phyloP scores from a whole-genome alignment of 129 eudicot species.

The Glebionis coronaria region DNA sequence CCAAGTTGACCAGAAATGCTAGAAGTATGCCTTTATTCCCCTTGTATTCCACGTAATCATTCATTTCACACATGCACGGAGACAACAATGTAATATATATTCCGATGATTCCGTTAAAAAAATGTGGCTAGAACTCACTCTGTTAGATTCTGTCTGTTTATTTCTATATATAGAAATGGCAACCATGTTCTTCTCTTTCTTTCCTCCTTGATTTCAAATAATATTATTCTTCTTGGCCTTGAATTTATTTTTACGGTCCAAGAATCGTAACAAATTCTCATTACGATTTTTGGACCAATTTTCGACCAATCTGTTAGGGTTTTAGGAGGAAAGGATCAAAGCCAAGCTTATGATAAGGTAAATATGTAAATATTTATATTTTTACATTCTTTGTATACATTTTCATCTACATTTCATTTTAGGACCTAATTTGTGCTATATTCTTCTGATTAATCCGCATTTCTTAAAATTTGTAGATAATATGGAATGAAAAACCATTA shows the following conservation, averaged over 20 bases:
- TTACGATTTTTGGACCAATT: slow-evolving; percentile 66
- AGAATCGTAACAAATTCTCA: slow-evolving; percentile 29
- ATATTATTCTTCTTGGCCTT: slow-evolving; percentile 15
- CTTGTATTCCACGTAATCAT: neutral
- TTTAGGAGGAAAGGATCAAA: slow-evolving; percentile 27
- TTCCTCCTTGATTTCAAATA: slow-evolving; percentile 26
- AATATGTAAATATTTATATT: neutral
- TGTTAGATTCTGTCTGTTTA: slow-evolving; percentile 15
- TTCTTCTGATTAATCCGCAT: too few relatives aligned
- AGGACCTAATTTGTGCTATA: too few relatives aligned
- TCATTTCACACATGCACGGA: neutral
- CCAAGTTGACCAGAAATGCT: too few relatives aligned
- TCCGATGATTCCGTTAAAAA: slow-evolving; percentile 24
- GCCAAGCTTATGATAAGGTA: slow-evolving; percentile 15
- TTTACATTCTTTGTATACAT: neutral
- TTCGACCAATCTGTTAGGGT: slow-evolving; percentile 28
- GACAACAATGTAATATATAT: slow-evolving; percentile 13
- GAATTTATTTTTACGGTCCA: slow-evolving; percentile 36
- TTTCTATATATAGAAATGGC: slow-evolving; percentile 35
- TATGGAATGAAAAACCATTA: neutral
- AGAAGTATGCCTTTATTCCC: neutral
- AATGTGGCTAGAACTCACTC: slow-evolving; percentile 27
- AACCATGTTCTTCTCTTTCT: slow-evolving; percentile 32
- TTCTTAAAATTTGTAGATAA: neutral
- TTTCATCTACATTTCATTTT: too few relatives aligned